Conservation (phyloP, 148 eudicot species). For the Chenopodium formosanum region DNA sequence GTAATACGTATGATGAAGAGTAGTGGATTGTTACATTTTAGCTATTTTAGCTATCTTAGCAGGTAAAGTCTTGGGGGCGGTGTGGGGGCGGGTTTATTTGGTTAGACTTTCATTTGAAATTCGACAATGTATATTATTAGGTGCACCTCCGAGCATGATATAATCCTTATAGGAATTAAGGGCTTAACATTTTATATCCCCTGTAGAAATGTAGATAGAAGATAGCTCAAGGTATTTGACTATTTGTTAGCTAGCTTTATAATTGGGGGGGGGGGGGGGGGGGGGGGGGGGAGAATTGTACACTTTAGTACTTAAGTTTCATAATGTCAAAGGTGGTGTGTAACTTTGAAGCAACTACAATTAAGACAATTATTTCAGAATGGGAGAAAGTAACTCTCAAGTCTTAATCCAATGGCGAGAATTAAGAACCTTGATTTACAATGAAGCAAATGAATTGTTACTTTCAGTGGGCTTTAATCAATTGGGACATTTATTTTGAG, state of each 20-base stretch:
- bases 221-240: no score
- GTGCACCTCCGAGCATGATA: background rate
- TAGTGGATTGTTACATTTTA: no score
- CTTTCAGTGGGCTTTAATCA: background rate
- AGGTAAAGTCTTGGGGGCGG: background rate
- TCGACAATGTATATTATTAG: background rate
- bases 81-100: background rate
- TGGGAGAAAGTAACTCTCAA: no score
- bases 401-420: no score
- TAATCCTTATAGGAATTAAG: background rate
- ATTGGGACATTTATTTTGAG: background rate
- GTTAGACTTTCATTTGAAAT: background rate
- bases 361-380: background rate
- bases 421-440: background rate
- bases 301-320: background rate
- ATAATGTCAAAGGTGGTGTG: background rate
- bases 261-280: no score
- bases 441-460: background rate
- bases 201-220: no score
- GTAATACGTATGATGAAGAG: background rate
- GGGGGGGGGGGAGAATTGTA: no score
- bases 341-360: background rate
- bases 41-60: background rate
- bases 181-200: background rate
- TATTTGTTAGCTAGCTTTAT: background rate